Conservation (phyloP, 163 green algal genomes). For the Scenedesmus sp. region DNA sequence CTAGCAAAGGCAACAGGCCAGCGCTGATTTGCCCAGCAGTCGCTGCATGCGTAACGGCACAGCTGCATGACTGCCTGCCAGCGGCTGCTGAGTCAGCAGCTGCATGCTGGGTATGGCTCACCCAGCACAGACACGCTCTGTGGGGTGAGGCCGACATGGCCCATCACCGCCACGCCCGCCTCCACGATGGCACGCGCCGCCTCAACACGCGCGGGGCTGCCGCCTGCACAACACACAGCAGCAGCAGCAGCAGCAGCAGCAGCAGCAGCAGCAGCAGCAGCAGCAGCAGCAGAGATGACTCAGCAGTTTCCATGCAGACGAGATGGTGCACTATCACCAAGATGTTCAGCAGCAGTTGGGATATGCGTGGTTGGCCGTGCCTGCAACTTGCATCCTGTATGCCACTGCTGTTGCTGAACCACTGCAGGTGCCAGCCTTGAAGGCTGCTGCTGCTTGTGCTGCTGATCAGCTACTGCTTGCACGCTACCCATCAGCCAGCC, state of each 20-base stretch:
- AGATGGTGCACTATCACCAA: too few species aligned
- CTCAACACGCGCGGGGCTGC: slow-evolving; percentile 75
- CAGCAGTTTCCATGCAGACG: background rate
- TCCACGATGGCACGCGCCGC: slow-evolving; percentile 88
- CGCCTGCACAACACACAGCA: slow-evolving; percentile 69
- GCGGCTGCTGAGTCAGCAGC: background rate
- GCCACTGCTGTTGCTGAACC: background rate
- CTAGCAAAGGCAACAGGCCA: too few species aligned
- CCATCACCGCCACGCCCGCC: slow-evolving; percentile 98
- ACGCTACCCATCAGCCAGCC: too few species aligned
- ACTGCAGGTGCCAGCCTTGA: too few species aligned
- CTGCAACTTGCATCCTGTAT: too few species aligned
- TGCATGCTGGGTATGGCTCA: slow-evolving; percentile 54
- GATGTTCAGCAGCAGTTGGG: background rate
- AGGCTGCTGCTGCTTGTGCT: background rate
- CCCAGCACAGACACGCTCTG: slow-evolving; percentile 93
- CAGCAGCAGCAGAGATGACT: background rate
- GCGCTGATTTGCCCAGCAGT: too few species aligned
- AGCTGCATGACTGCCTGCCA: too few species aligned
- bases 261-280: background rate
- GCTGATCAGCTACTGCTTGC: too few species aligned
- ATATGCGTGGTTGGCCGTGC: too few species aligned
- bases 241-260: slow-evolving; percentile 1
- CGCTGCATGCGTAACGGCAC: too few species aligned
- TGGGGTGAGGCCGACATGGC: slow-evolving; percentile 96